Conservation (phyloP, 2,329 filamentous ascomycete genomes). For the Epichloe hybrida region DNA sequence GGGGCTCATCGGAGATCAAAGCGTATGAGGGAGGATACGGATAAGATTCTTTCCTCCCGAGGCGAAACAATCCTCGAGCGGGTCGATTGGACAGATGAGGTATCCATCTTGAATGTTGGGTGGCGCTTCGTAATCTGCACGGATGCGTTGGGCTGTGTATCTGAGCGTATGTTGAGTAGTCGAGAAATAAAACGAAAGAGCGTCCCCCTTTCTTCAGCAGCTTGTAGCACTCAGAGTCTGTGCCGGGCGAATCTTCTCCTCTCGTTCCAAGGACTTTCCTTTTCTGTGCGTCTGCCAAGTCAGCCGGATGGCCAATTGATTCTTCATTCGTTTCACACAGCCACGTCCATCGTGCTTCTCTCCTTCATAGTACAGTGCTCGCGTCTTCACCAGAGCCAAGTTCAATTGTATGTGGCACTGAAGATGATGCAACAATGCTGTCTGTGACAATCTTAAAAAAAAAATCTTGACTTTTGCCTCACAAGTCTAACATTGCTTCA, state of each 20-base stretch:
- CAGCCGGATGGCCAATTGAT: background rate
- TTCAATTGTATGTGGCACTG: no score
- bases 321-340: background rate
- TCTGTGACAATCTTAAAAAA: no score
- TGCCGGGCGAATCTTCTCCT: background rate
- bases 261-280: background rate
- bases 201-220: background rate
- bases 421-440: no score
- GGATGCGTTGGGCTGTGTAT: background rate
- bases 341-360: no score
- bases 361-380: no score
- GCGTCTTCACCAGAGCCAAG: no score
- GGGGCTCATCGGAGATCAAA: no score
- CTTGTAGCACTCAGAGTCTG: background rate
- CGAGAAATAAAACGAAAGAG: background rate
- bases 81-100: background rate
- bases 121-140: slow-evolving; percentile 1
- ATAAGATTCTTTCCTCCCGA: background rate
- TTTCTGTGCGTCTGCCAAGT: background rate
- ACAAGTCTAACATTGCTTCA: background rate
- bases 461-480: no score
- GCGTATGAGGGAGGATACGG: background rate
- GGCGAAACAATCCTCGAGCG: background rate
- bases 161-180: background rate
- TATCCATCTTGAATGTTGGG: background rate